A percentile compares a stretch with the other conserved stretches of the same genome.
Evolutionary conservation across 306 rosid genomes (phyloP).

Genomic region (Cucurbita pepo): DNA sequence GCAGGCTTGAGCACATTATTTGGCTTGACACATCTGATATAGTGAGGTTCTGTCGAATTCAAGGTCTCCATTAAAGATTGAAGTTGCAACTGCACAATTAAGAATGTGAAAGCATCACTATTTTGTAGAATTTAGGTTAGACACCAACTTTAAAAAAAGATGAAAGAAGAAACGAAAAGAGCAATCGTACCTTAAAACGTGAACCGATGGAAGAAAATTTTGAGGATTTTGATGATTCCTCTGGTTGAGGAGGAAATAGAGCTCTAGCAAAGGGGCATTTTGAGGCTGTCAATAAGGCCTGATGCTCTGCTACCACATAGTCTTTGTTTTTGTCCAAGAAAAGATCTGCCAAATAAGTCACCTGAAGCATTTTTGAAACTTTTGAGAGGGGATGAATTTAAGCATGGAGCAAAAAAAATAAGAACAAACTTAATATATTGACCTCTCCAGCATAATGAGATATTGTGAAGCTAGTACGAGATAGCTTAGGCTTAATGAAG

Average conservation of each 20-base stretch:
- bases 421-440: slow-evolving; percentile 13
- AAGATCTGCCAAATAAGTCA: slow-evolving; percentile 77
- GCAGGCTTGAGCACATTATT: slow-evolving; percentile 94
- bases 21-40: slow-evolving; percentile 99
- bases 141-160: not conserved
- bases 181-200: slow-evolving; percentile 63
- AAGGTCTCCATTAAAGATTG: slow-evolving; percentile 99
- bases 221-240: slow-evolving; percentile 83
- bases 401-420: slow-evolving; percentile 6
- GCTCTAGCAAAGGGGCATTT: slow-evolving; percentile 75
- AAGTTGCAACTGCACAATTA: slow-evolving; percentile 75
- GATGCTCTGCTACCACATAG: slow-evolving; percentile 97
- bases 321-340: slow-evolving; percentile 98
- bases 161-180: not conserved
- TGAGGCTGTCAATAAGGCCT: slow-evolving; percentile 74
- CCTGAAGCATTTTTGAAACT: slow-evolving; percentile 36
- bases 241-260: slow-evolving; percentile 78
- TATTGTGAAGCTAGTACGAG: slow-evolving; percentile 89
- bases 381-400: slow-evolving; percentile 4
- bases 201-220: slow-evolving; percentile 98
- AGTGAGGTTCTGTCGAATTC: slow-evolving; percentile 93
- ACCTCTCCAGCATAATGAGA: slow-evolving; percentile 99
- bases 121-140: not conserved
- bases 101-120: not conserved
- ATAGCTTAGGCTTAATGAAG: slow-evolving; percentile 92